Base-by-base conservation (phyloP, 2,329 filamentous ascomycete genomes). In the Colletotrichum ledebouriae region DNA sequence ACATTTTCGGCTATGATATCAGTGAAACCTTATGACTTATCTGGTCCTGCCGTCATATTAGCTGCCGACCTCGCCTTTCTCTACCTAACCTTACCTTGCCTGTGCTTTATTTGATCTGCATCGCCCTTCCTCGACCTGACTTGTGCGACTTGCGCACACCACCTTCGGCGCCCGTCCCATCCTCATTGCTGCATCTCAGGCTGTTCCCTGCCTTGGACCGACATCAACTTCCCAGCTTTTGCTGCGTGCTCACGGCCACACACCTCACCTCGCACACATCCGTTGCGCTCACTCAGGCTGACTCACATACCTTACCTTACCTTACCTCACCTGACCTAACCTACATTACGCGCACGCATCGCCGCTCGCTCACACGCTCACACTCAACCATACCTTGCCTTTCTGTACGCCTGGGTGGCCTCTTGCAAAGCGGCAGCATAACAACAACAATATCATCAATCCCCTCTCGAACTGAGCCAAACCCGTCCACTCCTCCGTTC, bases 401-500 rank as follows among this genome's bases (percentile, higher is more conserved):
- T 9, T 44, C 37, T 60, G 61, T 50, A 44, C 44, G 29, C 17
- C 56, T 60, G 39, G 29, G 37, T 63, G 44, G 22, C 59, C 29
- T 62, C 15, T 52, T 7, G 49, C 29, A 52, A 33, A 41, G 33
- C 49, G 15, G 4, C 29, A 49, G 57, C 57, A 59, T 59, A 59
- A 59, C 17, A 29, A 59, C 17, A 50, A 59, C 39, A 59, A 49
- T 49, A 50, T 39, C 29, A 59, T n/a, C 41, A 59, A 6, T 20
- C 39, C 41, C 47, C 44, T 49, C 62, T 56, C 50, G 42, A 67
- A 57, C 58, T 50, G 50, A 67, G 52, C 58, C 44, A 58, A 34
- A 33, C 46, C 46, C 52, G 29, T 25, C 20, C 53, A 25, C 25
- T 25, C 20, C 44, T 17, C 50, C 52, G 52, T 55, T 17, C 29